Percentiles rank a stretch among this genome's conserved stretches.
Conservation (phyloP, 306 rosid genomes). For the Gleditsia sinensis region DNA sequence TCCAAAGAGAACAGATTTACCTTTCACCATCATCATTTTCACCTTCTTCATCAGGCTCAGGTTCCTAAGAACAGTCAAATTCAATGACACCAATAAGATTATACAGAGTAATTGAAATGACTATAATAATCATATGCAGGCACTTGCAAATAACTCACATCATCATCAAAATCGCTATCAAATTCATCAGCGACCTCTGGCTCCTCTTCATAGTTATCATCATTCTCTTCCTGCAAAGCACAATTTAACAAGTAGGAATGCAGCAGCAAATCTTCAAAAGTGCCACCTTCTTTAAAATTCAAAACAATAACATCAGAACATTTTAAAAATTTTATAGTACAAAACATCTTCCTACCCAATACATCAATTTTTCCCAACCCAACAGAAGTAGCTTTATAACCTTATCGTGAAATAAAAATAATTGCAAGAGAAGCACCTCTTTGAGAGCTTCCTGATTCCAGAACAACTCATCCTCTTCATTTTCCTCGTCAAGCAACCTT, state of each 20-base stretch:
- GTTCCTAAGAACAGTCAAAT: slow-evolving; percentile 58
- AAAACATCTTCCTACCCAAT: background rate
- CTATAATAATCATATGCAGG: background rate
- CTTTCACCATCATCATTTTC: slow-evolving; percentile 65
- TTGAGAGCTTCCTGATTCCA: slow-evolving; percentile 96
- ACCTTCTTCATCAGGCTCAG: slow-evolving; percentile 78
- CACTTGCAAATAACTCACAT: slow-evolving; percentile 49
- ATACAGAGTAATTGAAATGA: background rate
- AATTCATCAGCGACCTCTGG: slow-evolving; percentile 81
- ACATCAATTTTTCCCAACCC: background rate
- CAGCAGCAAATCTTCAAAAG: background rate
- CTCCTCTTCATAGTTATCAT: slow-evolving; percentile 76
- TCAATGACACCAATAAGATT: background rate
- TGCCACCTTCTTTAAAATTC: background rate
- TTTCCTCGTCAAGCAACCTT: slow-evolving; percentile 72
- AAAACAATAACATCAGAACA: background rate
- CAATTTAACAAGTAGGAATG: background rate
- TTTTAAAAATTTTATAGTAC: background rate
- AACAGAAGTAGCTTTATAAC: background rate
- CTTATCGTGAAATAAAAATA: background rate
- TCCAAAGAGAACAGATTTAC: slow-evolving; percentile 42
- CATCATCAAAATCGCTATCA: slow-evolving; percentile 86
- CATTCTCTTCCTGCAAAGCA: slow-evolving; percentile 64
- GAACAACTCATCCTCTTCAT: slow-evolving; percentile 80
- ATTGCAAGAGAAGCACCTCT: slow-evolving; percentile 41